Conservation (phyloP, 164 flowering plant species). For the Saururus chinensis region DNA sequence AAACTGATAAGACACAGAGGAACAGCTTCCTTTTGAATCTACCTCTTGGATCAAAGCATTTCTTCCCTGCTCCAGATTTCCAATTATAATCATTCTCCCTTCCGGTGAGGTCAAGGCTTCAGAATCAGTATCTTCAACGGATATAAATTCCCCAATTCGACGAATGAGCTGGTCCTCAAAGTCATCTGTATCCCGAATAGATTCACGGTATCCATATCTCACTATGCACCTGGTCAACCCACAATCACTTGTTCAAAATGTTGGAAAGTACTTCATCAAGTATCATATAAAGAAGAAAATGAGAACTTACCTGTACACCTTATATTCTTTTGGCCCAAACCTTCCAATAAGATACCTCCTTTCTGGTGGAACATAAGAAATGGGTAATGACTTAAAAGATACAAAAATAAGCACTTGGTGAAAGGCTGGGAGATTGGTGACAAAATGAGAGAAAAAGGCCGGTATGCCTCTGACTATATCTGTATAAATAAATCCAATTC, state of each 20-base stretch:
- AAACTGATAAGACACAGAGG: not conserved
- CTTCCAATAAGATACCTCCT: constrained; percentile 47
- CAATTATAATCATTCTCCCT: constrained; percentile 50
- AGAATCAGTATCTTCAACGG: constrained; percentile 37
- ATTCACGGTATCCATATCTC: constrained; percentile 53
- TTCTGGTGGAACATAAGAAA: constrained; percentile 32
- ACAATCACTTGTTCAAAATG: not conserved
- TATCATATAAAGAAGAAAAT: too few species aligned
- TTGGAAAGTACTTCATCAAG: not conserved
- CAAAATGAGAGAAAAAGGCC: constrained; percentile 62
- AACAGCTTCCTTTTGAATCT: constrained; percentile 2
- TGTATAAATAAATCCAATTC: constrained; percentile 67
- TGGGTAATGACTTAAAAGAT: constrained; percentile 41
- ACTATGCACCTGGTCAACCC: constrained; percentile 39
- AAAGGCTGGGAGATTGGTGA: constrained; percentile 68
- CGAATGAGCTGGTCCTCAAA: constrained; percentile 53
- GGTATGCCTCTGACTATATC: constrained; percentile 59
- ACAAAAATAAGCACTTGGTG: constrained; percentile 64
- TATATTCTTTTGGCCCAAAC: constrained; percentile 40
- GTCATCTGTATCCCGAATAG: constrained; percentile 28
- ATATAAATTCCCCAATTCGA: constrained; percentile 48
- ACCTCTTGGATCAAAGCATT: constrained; percentile 28
- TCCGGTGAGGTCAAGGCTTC: constrained; percentile 32
- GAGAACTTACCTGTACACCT: constrained; percentile 16
- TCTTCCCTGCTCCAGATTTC: constrained; percentile 21